These are phyloP conservation scores for Macadamia tetraphylla DNA, from an alignment of 164 flowering plant species.

Conservation along the genomic window DNA sequence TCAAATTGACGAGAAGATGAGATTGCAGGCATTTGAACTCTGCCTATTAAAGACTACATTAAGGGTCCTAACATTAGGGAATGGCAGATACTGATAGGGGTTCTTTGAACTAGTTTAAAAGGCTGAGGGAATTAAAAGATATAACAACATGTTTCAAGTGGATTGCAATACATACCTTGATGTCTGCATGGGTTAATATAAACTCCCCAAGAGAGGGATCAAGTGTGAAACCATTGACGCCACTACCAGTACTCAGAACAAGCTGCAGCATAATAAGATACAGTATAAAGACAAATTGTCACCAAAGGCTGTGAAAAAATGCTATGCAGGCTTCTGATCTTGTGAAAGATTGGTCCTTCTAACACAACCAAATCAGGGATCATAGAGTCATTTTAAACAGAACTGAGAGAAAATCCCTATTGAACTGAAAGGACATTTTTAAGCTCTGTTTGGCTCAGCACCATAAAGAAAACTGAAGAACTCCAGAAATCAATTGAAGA, in stretches of 20 bases:
- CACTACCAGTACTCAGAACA: constrained; percentile 86
- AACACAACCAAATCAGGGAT: not conserved
- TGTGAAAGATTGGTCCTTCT: constrained; percentile 2
- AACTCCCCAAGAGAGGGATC: constrained; percentile 99
- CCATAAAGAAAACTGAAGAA: not conserved
- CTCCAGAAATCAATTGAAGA: not conserved
- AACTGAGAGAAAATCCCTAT: not conserved
- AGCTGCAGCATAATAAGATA: constrained; percentile 40
- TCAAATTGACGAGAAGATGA: too few species aligned
- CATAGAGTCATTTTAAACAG: not conserved
- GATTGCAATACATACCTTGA: constrained; percentile 50
- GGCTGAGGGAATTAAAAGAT: not conserved
- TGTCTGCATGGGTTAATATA: constrained; percentile 93
- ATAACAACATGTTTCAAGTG: not conserved
- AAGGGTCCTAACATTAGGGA: too few species aligned
- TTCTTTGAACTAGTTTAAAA: too few species aligned
- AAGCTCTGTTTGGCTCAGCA: constrained; percentile 1
- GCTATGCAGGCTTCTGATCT: not conserved
- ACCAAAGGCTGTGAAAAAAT: not conserved
- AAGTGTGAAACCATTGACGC: constrained; percentile 94
- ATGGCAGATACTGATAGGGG: too few species aligned
- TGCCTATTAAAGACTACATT: too few species aligned
- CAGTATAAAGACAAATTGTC: not conserved
- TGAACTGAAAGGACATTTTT: not conserved
- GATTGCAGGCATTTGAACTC: too few species aligned